A percentile compares a stretch with the other conserved stretches of the same genome.
These are phyloP conservation scores for Lachnellula subtilissima DNA, from an alignment of 2,329 filamentous ascomycete species.

Conservation along the genomic window DNA sequence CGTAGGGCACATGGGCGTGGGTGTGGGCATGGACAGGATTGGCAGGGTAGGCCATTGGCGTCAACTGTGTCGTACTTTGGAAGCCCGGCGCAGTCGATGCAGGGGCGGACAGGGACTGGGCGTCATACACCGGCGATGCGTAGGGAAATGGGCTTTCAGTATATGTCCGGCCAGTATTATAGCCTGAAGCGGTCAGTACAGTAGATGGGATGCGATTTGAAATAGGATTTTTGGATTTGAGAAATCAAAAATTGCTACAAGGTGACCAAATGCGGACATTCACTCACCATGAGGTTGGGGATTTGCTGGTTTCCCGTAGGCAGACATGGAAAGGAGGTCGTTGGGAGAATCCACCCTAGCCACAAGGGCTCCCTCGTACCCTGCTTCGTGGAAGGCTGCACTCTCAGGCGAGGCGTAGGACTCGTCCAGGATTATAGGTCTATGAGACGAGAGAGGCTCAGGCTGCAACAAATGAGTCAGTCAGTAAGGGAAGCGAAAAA, in stretches of 20 bases:
- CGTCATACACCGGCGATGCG: slow-evolving; percentile 44
- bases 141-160: slow-evolving; percentile 42
- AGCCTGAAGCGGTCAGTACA: slow-evolving; percentile 22
- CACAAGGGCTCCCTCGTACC: slow-evolving; percentile 33
- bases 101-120: slow-evolving; percentile 45
- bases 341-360: slow-evolving; percentile 30
- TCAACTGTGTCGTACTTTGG: slow-evolving; percentile 26
- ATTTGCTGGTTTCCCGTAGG: slow-evolving; percentile 71
- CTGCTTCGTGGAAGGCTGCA: slow-evolving; percentile 33
- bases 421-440: slow-evolving; percentile 33
- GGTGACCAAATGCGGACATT: background rate
- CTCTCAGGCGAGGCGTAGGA: slow-evolving; percentile 33
- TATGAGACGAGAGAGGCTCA: slow-evolving; percentile 25
- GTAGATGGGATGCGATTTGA: slow-evolving; percentile 2
- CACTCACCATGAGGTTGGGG: slow-evolving; percentile 77
- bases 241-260: too few species aligned
- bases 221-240: too few species aligned
- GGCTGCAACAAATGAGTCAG: slow-evolving; percentile 25
- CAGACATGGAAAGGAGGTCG: slow-evolving; percentile 65
- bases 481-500: background rate
- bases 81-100: slow-evolving; percentile 31
- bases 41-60: slow-evolving; percentile 37
- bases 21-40: slow-evolving; percentile 12
- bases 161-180: slow-evolving; percentile 28
- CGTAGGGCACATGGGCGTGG: slow-evolving; percentile 48